A percentile compares a stretch with the other conserved stretches of the same genome.
These are phyloP conservation scores for Paramyrothecium roridum DNA, from an alignment of 2,329 filamentous ascomycete species.

Conservation along the genomic window DNA sequence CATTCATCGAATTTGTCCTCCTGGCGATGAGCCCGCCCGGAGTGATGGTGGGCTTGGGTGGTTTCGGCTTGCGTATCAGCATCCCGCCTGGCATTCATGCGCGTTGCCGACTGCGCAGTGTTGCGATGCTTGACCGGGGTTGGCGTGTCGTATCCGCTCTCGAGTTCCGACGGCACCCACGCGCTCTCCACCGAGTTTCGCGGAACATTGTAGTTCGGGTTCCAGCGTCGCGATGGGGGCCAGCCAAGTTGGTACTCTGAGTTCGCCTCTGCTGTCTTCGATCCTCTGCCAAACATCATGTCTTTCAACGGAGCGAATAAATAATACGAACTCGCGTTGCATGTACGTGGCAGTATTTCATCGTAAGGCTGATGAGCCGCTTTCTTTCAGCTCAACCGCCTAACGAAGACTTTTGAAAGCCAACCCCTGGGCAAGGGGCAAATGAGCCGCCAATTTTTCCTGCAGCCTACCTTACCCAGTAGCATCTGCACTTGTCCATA, in stretches of 20 bases:
- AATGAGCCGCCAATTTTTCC: too few species aligned
- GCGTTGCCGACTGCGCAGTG: slow-evolving; percentile 6
- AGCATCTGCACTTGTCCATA: too few species aligned
- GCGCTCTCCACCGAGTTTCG: slow-evolving; percentile 12
- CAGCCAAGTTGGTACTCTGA: background rate
- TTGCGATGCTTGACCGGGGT: background rate
- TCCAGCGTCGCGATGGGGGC: slow-evolving; percentile 19
- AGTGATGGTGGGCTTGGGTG: background rate
- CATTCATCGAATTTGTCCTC: slow-evolving; percentile 14
- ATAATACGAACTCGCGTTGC: too few species aligned
- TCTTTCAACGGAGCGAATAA: too few species aligned
- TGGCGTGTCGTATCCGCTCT: background rate
- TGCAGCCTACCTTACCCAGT: too few species aligned
- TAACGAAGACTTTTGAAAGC: too few species aligned
- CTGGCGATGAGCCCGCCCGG: background rate
- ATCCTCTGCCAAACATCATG: too few species aligned
- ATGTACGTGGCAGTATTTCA: too few species aligned
- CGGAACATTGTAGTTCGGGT: slow-evolving; percentile 18
- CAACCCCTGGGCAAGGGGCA: too few species aligned
- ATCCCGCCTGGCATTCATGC: slow-evolving; percentile 11
- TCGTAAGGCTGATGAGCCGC: too few species aligned
- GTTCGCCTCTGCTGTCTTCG: background rate
- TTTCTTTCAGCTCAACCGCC: too few species aligned
- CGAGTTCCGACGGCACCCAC: slow-evolving; percentile 2
- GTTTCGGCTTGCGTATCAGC: slow-evolving; percentile 6